These are phyloP conservation scores for Trypanosoma platydactyli DNA, from an alignment of 208 protist species.

Conservation along the genomic window DNA sequence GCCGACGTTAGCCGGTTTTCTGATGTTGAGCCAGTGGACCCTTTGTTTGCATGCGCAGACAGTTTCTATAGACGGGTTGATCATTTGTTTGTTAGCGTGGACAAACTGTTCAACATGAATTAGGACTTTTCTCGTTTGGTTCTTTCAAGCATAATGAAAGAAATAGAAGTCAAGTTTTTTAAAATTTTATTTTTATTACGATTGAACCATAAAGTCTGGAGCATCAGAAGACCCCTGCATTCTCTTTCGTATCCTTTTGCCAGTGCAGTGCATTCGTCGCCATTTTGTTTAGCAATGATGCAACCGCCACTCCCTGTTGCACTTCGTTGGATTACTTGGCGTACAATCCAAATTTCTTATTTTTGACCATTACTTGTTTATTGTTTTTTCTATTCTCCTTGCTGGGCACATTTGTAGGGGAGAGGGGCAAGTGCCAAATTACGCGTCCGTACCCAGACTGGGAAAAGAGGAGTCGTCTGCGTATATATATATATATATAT, in stretches of 20 bases:
- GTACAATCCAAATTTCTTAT: no score
- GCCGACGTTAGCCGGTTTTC: constrained; percentile 29
- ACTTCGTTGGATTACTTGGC: no score
- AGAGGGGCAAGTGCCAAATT: constrained; percentile 31
- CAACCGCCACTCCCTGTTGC: no score
- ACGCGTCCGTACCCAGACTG: constrained; percentile 30
- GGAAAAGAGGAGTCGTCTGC: background rate
- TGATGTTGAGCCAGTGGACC: constrained; percentile 72
- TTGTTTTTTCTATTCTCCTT: no score
- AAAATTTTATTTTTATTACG: no score
- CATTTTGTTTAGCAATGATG: no score
- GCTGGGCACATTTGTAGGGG: background rate
- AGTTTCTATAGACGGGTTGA: constrained; percentile 87
- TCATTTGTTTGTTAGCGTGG: constrained; percentile 77
- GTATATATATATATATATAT: constrained; percentile 11
- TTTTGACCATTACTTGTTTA: no score
- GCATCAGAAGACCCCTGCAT: background rate
- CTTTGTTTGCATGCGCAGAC: constrained; percentile 59
- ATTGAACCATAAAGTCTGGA: background rate
- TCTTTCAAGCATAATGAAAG: background rate
- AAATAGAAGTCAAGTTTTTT: background rate
- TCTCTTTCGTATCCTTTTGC: no score
- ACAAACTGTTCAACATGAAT: constrained; percentile 46
- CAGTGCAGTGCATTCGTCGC: no score
- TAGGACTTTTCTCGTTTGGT: background rate